Conservation (phyloP, 805 yeast species). For the Cyberlindnera nakhonratchasimensis region DNA sequence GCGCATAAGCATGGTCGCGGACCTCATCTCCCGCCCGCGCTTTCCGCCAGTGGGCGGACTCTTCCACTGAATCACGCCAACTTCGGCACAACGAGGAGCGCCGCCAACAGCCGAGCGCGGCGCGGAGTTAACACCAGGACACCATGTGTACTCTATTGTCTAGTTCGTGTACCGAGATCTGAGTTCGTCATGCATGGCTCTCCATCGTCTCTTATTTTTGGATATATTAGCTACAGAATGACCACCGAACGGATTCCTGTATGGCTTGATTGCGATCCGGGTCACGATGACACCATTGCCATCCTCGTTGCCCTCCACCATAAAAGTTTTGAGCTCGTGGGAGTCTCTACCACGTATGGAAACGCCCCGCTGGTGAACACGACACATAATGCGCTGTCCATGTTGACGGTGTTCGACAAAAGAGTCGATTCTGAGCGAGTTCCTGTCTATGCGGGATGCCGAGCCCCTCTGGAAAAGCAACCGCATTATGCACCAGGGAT, state of each 20-base stretch:
- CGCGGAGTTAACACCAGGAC: no score
- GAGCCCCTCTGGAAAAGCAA: constrained; percentile 49
- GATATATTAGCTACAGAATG: no score
- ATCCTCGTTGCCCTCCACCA: constrained; percentile 58
- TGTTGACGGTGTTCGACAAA: constrained; percentile 54
- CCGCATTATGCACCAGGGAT: constrained; percentile 56
- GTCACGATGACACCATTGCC: constrained; percentile 85
- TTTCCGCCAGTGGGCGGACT: no score
- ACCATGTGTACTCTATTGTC: no score
- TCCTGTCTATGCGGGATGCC: constrained; percentile 67
- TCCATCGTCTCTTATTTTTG: no score
- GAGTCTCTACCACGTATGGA: constrained; percentile 39
- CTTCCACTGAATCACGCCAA: no score
- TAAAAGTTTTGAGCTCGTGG: constrained; percentile 39
- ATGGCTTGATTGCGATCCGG: constrained; percentile 93
- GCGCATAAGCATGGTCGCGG: background rate
- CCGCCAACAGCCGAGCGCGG: background rate
- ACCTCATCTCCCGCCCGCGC: no score
- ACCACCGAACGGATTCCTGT: constrained; percentile 46
- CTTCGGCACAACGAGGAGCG: background rate
- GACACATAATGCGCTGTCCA: constrained; percentile 62
- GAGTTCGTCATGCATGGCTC: no score
- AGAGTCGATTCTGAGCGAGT: constrained; percentile 36
- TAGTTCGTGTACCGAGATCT: no score
- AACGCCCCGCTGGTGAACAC: constrained; percentile 48